Base-by-base conservation (phyloP, 495 filamentous ascomycete genomes). In the Hyphodiscus hymeniophilus region DNA sequence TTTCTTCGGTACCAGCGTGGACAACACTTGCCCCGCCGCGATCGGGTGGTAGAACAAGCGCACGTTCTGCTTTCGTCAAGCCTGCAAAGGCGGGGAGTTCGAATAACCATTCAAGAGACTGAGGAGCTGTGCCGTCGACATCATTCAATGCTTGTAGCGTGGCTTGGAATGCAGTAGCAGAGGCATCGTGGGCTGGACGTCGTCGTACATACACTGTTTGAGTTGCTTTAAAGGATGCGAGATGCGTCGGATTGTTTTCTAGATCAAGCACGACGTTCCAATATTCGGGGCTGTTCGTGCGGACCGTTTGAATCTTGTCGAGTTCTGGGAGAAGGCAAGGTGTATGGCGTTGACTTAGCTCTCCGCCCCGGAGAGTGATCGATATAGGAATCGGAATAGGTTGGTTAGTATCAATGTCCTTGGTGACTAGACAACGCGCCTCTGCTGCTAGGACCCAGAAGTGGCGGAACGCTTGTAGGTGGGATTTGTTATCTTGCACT, bases 371-470 rank as follows among this genome's bases (percentile, higher is more conserved):
- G 40, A 79, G 66, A 8, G 68, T 74, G 32, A 83, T 63, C 0
- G 52, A 71, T 51, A 99, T 73, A 0, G 87, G 84, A 16, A 91
- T 70, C 28, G 78, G 74, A 43, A 91, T 75, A 1, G 90, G 87
- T 10, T 83, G 80, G 45, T 84, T 75, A 0, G 85, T 91, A 47
- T 87, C 84, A 7, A 91, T 76, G 52, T 97, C 91, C 38, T 87
- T 82, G 7, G 84, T 75, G 3, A 99, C 74, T 3, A 97, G 73
- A 60, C 92, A 97, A 41, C 92, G 80, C 0, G 87, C 78, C 51
- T 97, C 92, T 6, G 88, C 82, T 5, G 94, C 92, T 8, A 99
- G 74, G 12, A 94, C 89, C 92, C 92, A 99, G 59, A 99, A 81
- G 64, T 99, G 92, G 1, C 94, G 83, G 72, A 97, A 94, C 6